phyloP scores from a whole-genome alignment of 371 early-diverging fungal species.

The Phascolomyces articulosus region DNA sequence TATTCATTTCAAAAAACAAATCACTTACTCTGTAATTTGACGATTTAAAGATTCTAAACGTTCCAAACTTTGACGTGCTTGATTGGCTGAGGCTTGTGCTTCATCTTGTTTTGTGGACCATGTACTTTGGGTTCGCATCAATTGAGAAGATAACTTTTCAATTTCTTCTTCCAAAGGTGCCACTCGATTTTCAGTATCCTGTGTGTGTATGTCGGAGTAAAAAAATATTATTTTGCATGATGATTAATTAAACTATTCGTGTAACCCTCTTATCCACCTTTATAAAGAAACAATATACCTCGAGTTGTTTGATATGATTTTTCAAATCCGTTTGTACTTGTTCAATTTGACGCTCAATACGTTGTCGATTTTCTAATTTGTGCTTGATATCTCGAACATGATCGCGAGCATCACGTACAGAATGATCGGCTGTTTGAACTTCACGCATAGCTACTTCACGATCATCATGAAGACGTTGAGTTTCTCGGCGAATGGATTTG shows the following conservation, averaged over 20 bases:
- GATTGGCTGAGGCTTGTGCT: conserved; percentile 27
- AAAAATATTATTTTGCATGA: not conserved
- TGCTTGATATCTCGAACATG: conserved; percentile 35
- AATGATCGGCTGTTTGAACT: conserved; percentile 47
- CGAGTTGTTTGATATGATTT: conserved; percentile 16
- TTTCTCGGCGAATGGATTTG: conserved; percentile 47
- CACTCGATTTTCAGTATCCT: conserved; percentile 26
- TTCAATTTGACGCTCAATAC: conserved; percentile 31
- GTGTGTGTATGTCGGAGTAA: too few relatives aligned
- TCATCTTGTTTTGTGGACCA: conserved; percentile 32
- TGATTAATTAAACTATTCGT: not conserved
- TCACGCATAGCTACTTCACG: conserved; percentile 42
- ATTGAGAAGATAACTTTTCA: conserved; percentile 29
- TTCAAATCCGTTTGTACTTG: conserved; percentile 24
- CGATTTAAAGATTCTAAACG: conserved; percentile 41
- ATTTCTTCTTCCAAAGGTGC: conserved; percentile 26
- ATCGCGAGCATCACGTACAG: conserved; percentile 49
- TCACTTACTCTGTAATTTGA: conserved; percentile 40
- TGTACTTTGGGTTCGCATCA: conserved; percentile 24
- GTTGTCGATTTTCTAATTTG: conserved; percentile 28
- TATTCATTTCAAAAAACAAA: too few relatives aligned
- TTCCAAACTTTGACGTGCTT: conserved; percentile 38
- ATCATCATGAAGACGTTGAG: conserved; percentile 58
- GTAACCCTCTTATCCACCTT: not conserved
- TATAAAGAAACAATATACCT: not conserved